Evolutionary conservation across 768 basidiomycete genomes (phyloP).

Genomic region (Tricholoma bakamatsutake): DNA sequence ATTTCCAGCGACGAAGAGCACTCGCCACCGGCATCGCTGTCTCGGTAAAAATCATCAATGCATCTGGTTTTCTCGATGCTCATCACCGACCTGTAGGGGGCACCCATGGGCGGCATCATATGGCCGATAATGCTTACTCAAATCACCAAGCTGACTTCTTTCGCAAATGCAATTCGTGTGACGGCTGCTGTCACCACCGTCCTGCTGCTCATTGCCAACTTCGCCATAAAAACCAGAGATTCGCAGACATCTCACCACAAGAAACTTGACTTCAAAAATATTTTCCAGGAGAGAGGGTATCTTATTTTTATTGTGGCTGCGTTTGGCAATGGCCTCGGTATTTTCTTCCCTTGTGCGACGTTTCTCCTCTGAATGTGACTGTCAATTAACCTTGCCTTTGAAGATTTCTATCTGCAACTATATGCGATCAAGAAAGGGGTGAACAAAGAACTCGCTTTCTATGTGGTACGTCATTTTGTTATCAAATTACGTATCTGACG

Average conservation of each 20-base stretch:
- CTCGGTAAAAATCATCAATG: constrained; percentile 32
- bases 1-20: constrained; percentile 34
- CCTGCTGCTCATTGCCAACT: constrained; percentile 29
- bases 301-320: constrained; percentile 14
- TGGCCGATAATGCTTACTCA: constrained; percentile 46
- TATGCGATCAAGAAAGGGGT: constrained; percentile 41
- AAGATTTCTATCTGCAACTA: constrained; percentile 53
- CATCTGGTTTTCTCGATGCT: neutral
- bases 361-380: constrained; percentile 16
- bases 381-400: neutral
- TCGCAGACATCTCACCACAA: neutral
- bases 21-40: constrained; percentile 33
- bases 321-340: constrained; percentile 32
- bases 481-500: neutral
- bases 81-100: constrained; percentile 20
- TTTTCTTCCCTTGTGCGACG: constrained; percentile 47
- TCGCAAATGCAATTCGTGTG: constrained; percentile 30
- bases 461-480: constrained; percentile 31
- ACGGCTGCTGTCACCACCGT: constrained; percentile 26
- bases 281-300: constrained; percentile 35
- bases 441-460: constrained; percentile 35
- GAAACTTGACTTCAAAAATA: constrained; percentile 22
- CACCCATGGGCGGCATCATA: constrained; percentile 45
- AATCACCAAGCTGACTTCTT: constrained; percentile 22
- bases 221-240: constrained; percentile 23